These are phyloP conservation scores for Lachancea quebecensis DNA, from an alignment of 805 yeast genomes.

Conservation along the genomic window DNA sequence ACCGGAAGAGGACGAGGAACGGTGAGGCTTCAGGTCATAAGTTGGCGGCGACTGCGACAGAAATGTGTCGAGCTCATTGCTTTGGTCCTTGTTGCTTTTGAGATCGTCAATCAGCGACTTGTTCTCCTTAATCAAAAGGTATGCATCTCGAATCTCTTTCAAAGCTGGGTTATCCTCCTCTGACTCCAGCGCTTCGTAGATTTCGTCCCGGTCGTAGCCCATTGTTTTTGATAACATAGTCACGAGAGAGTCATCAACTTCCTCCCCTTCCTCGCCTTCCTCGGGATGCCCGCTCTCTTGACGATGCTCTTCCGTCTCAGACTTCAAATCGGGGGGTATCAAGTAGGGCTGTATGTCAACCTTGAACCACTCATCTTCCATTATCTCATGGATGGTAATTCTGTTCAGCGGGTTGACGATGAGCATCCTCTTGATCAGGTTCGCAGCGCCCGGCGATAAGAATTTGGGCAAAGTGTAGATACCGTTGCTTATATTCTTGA, in stretches of 20 bases:
- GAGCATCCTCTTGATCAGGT: slow-evolving; percentile 77
- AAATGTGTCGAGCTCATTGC: slow-evolving; percentile 51
- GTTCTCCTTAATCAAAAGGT: slow-evolving; percentile 75
- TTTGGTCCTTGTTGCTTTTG: slow-evolving; percentile 37
- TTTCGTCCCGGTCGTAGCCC: slow-evolving; percentile 86
- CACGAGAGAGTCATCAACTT: slow-evolving; percentile 70
- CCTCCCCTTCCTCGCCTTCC: slow-evolving; percentile 22
- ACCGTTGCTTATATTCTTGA: slow-evolving; percentile 88
- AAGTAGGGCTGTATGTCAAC: slow-evolving; percentile 74
- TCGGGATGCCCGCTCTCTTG: slow-evolving; percentile 15
- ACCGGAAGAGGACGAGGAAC: slow-evolving; percentile 7
- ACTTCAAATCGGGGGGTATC: slow-evolving; percentile 38
- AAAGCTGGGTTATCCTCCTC: slow-evolving; percentile 42
- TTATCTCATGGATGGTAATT: slow-evolving; percentile 84
- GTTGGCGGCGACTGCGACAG: slow-evolving; percentile 59
- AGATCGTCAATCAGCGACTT: slow-evolving; percentile 60
- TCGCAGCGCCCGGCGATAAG: slow-evolving; percentile 77
- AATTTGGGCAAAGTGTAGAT: slow-evolving; percentile 86
- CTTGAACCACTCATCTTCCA: slow-evolving; percentile 92
- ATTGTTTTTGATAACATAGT: slow-evolving; percentile 68
- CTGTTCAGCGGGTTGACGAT: slow-evolving; percentile 92
- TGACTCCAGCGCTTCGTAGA: slow-evolving; percentile 56
- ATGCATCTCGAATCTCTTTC: slow-evolving; percentile 82
- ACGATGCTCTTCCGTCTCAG: slow-evolving; percentile 9
- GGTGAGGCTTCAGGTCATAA: slow-evolving; percentile 21